These are phyloP conservation scores for Symbiodinium natans DNA, from an alignment of 73 alveolate genomes.

Conservation along the genomic window DNA sequence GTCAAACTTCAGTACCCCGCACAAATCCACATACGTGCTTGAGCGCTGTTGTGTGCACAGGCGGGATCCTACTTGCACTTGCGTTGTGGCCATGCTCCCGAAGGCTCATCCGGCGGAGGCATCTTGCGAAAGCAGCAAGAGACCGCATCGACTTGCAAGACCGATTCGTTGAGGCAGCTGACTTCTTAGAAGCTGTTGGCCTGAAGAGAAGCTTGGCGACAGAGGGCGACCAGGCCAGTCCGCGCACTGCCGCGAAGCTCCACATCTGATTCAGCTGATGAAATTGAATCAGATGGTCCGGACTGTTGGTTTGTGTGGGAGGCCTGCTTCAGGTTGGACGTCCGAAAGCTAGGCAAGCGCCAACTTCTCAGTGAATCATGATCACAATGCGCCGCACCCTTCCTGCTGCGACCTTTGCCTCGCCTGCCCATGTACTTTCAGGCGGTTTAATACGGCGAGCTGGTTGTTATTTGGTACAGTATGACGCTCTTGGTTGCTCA, in stretches of 20 bases:
- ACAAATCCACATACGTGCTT: too few relatives aligned
- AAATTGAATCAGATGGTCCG: not conserved
- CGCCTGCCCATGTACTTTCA: too few relatives aligned
- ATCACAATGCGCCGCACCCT: not conserved
- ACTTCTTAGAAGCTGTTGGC: constrained; percentile 57
- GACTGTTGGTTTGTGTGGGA: not conserved
- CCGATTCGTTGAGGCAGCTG: not conserved
- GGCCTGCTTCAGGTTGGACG: not conserved
- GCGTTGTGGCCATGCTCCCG: constrained; percentile 41
- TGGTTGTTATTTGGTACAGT: too few relatives aligned
- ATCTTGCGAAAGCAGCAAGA: not conserved
- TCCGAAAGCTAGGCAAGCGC: not conserved
- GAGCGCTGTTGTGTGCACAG: too few relatives aligned
- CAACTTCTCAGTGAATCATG: not conserved
- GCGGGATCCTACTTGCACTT: constrained; percentile 36
- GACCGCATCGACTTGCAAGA: not conserved
- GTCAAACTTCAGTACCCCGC: not conserved
- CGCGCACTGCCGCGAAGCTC: not conserved
- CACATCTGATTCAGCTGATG: not conserved
- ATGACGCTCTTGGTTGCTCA: too few relatives aligned
- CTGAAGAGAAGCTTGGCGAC: constrained; percentile 35
- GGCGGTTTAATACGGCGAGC: too few relatives aligned
- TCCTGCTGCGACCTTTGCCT: too few relatives aligned
- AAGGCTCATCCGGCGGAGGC: constrained; percentile 16
- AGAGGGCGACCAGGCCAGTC: constrained; percentile 19